Base-by-base conservation (phyloP, 208 protist genomes). In the Porcisia deanei region DNA sequence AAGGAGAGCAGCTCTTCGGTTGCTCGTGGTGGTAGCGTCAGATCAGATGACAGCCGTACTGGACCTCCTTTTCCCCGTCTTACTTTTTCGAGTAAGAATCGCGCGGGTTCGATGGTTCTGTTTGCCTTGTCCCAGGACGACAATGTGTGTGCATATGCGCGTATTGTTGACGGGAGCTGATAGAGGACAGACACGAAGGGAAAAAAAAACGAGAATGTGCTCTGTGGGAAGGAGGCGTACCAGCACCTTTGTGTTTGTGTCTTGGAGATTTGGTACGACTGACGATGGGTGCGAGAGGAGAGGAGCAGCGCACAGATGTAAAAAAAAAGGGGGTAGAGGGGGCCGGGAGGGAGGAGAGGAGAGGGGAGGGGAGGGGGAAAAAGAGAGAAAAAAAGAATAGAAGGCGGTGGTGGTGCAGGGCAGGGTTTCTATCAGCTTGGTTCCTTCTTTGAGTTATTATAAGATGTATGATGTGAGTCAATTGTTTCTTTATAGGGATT, bases 401-500 rank as follows among this genome's bases (percentile, higher is more conserved):
- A 61, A 59, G 22, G 22, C 14, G 55, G 3, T 8, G 55, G 22
- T 16, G 12, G 25, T 22, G 58, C 10, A 61, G 58, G 7, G 25
- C 9, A 30, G 37, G 60, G 41, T 12, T n/a, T 67, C 63, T 67
- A 67, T 67, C 41, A 52, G 41, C 47, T 67, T 12, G 55, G 22
- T 5, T 67, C 47, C 18, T 52, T 67, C 41, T 34, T 49, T 37
- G 14, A 8, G 58, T 67, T 34, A 67, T 52, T 52, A 67, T 52
- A 7, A 52, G 7, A 4, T 67, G 37, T 67, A 67, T 67, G 63
- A 25, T 43, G 63, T 30, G 63, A 43, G 41, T 30, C 14, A 37
- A 67, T 18, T 25, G 63, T 67, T 67, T 67, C 63, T 30, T 67
- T 67, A 67, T 67, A 37, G 18, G 41, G 43, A 30, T 67, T 37